phyloP scores from a whole-genome alignment of 495 filamentous ascomycete genomes.

The Terfezia boudieri region DNA sequence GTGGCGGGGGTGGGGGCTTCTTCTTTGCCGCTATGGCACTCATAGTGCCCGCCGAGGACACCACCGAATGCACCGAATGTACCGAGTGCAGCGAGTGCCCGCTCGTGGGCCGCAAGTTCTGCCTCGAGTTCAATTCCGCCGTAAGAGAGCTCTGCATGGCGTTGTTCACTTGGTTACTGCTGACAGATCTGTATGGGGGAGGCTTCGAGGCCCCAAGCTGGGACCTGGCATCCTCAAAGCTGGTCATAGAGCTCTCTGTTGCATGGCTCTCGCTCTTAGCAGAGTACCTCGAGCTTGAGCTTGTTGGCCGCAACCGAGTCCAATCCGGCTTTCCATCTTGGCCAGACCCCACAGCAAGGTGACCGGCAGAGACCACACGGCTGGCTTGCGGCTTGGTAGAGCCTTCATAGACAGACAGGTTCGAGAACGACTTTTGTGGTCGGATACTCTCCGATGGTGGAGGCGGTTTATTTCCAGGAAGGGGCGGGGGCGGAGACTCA shows the following conservation, averaged over 20 bases:
- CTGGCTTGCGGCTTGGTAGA: not conserved
- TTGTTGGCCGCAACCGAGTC: not conserved
- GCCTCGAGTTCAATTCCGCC: not conserved
- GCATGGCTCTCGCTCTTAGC: not conserved
- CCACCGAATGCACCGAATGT: not conserved
- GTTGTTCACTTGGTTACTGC: not conserved
- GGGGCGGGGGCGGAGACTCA: conserved; percentile 16
- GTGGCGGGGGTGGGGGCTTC: conserved; percentile 48
- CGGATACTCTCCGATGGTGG: not conserved
- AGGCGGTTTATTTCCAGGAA: conserved; percentile 14
- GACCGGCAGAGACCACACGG: not conserved
- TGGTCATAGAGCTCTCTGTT: not conserved
- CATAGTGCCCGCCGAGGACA: conserved; percentile 14
- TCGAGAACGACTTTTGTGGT: not conserved
- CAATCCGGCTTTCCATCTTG: not conserved
- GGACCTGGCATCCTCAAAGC: not conserved
- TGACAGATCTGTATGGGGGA: not conserved
- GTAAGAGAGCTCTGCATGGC: not conserved
- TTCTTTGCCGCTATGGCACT: conserved; percentile 33
- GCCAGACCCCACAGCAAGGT: not conserved
- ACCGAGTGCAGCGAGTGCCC: not conserved
- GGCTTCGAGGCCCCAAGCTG: not conserved
- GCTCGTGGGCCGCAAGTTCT: not conserved
- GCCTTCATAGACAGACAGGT: not conserved
- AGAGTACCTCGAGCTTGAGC: not conserved